Conservation (phyloP, 306 rosid species). For the Lathyrus sativus region DNA sequence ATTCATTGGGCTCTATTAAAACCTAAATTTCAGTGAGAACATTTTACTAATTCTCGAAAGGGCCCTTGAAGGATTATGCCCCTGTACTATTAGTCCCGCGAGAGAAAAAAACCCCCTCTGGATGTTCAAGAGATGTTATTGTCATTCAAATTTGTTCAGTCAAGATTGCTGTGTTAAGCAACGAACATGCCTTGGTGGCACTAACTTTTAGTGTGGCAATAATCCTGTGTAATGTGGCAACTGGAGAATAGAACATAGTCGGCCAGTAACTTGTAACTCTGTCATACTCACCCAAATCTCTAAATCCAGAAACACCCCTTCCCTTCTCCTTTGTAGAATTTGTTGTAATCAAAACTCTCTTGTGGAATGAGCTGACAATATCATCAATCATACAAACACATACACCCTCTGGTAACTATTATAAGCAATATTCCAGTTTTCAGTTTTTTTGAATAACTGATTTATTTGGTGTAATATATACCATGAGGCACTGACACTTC, state of each 20-base stretch:
- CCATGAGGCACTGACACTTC: too few species aligned
- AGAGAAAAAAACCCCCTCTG: too few species aligned
- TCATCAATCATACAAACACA: background rate
- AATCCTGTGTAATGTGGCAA: background rate
- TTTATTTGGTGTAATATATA: too few species aligned
- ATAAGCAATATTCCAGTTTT: too few species aligned
- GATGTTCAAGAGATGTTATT: background rate
- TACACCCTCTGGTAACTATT: too few species aligned
- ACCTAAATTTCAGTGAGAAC: background rate
- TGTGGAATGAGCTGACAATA: background rate
- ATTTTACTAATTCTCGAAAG: background rate
- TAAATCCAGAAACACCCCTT: background rate
- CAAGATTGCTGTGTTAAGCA: background rate
- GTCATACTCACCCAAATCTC: background rate
- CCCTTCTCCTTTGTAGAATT: background rate
- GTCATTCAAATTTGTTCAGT: background rate
- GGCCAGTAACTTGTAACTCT: background rate
- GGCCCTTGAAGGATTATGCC: background rate
- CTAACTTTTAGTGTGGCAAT: background rate
- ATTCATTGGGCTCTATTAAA: background rate
- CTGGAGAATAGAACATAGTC: background rate
- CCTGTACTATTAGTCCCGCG: background rate
- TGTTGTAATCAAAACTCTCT: background rate
- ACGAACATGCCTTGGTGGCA: background rate
- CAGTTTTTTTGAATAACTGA: too few species aligned